Evolutionary conservation across 768 basidiomycete species (phyloP), one percentile per base, ranked within the genome.

Genomic region (Neoboletus brunneissimus): DNA sequence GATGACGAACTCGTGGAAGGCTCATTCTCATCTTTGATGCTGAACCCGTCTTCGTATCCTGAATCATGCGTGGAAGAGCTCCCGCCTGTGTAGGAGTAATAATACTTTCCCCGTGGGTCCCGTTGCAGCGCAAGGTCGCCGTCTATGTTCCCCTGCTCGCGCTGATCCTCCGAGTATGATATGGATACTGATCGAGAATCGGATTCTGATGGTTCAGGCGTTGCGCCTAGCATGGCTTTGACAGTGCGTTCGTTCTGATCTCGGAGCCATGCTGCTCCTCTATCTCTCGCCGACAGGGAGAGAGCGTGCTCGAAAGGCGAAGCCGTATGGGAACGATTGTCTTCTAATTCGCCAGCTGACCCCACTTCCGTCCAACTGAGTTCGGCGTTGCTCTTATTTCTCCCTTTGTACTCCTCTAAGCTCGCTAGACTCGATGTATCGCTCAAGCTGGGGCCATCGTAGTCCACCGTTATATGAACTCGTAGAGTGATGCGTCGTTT

Each of bases 401-500:
- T 75, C 45, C 77, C 76, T 59, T 73, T 75, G 73, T 85, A 86
- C 61, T 91, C 88, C 42, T 95, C 89, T 66, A 87, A 64, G 67
- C 91, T 92, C 22, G 81, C 82, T 18, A 95, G 73, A 10, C 92
- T 94, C 11, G 84, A 85, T 2, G 93, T 91, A 62, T 97, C 95
- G 10, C 91, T 94, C 55, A 97, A 77, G 72, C 88, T 91, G 15
- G 89, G 92, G 0, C 92, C 92, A 69, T 97, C 94, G 63, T 93
- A 95, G 58, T 95, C 94, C 58, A 95, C 85, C 10, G 78, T 77
- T 41, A 98, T 85, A 44, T 86, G 79, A 35, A 97, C 83, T 10
- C 82, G 79, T 16, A 97, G 73, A 1, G 87, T 89, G 54, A 97
- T 88, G 68, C 86, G 92, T 38, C 86, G 92, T 43, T 82, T 78